A percentile compares a stretch with the other conserved stretches of the same genome.
Evolutionary conservation across 306 rosid genomes (phyloP).

Genomic region (Prunus davidiana): DNA sequence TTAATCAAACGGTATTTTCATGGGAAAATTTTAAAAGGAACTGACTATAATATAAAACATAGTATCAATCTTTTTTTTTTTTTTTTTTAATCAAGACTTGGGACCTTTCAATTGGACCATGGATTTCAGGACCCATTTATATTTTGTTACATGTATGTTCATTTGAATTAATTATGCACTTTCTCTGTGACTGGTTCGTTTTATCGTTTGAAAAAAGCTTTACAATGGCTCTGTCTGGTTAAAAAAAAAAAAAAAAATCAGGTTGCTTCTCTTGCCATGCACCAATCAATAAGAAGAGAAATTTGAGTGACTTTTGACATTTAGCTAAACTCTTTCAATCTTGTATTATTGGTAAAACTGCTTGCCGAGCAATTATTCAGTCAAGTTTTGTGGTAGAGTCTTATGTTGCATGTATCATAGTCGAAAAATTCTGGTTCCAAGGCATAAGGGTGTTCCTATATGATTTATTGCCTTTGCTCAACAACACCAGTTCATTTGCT

Average conservation of each 20-base stretch:
- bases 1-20: too few relatives aligned
- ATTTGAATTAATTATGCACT: not conserved
- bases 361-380: too few relatives aligned
- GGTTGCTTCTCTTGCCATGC: too few relatives aligned
- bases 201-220: too few relatives aligned
- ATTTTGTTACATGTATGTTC: not conserved
- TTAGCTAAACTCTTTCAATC: not conserved
- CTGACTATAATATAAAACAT: too few relatives aligned
- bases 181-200: too few relatives aligned
- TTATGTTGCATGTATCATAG: not conserved
- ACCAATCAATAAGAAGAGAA: too few relatives aligned
- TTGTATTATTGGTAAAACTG: not conserved
- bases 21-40: too few relatives aligned
- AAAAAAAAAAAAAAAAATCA: too few relatives aligned
- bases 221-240: too few relatives aligned
- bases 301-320: not conserved
- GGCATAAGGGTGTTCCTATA: not conserved
- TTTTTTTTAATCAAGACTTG: not conserved
- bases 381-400: not conserved
- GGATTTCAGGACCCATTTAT: not conserved
- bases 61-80: not conserved
- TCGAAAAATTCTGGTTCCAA: too few relatives aligned
- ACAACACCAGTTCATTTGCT: not conserved
- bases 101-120: not conserved
- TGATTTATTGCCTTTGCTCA: not conserved